phyloP scores from a whole-genome alignment of 2,329 filamentous ascomycete genomes.

The Pyrenochaeta sp. region DNA sequence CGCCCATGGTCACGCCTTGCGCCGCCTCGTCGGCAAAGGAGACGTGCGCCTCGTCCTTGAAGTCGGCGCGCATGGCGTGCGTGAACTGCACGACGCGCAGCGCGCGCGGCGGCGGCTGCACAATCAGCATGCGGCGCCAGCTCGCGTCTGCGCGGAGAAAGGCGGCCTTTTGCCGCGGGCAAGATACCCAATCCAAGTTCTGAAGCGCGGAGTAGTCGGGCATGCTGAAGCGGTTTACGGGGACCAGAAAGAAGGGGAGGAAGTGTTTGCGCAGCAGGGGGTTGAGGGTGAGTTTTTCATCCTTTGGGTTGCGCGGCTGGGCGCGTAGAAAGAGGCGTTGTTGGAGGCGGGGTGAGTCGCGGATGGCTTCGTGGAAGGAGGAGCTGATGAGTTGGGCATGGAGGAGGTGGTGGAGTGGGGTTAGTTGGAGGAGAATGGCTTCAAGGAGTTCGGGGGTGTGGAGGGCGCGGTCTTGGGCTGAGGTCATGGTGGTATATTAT shows the following conservation, averaged over 20 bases:
- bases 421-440: slow-evolving; percentile 43
- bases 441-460: slow-evolving; percentile 50
- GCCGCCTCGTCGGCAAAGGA: slow-evolving; percentile 4
- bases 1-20: slow-evolving; percentile 19
- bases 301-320: not conserved
- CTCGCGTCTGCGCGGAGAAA: slow-evolving; percentile 16
- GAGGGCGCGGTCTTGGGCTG: slow-evolving; percentile 31
- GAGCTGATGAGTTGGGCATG: slow-evolving; percentile 8
- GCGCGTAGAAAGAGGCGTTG: slow-evolving; percentile 18
- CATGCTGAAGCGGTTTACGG: not conserved
- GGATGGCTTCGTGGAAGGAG: slow-evolving; percentile 10
- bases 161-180: not conserved
- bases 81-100: not conserved
- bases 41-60: not conserved
- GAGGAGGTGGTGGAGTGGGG: slow-evolving; percentile 13
- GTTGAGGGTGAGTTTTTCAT: slow-evolving; percentile 15
- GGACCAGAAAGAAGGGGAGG: slow-evolving; percentile 14
- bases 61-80: not conserved
- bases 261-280: slow-evolving; percentile 15
- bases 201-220: slow-evolving; percentile 1
- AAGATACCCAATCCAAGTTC: slow-evolving; percentile 1
- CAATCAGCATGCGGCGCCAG: slow-evolving; percentile 21
- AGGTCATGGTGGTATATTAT: slow-evolving; percentile 5
- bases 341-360: slow-evolving; percentile 17
- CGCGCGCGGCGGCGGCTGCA: slow-evolving; percentile 16